These are phyloP conservation scores for Puya raimondii DNA, from an alignment of 176 grass and related monocot species.

Conservation along the genomic window DNA sequence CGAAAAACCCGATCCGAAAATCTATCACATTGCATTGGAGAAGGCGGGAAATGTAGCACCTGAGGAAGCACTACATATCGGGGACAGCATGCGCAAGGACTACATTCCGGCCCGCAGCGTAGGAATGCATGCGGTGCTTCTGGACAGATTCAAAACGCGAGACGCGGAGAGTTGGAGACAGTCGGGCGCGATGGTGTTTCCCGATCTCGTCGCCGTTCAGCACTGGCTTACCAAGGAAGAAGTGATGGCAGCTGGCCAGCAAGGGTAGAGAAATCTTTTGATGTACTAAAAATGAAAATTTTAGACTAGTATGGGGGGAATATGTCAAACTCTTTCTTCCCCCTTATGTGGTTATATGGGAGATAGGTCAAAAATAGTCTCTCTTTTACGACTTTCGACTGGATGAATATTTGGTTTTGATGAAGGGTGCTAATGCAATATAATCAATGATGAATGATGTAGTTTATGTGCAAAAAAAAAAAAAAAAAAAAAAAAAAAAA, in stretches of 20 bases:
- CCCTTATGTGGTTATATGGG: too few relatives aligned
- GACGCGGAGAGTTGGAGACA: slow-evolving; percentile 70
- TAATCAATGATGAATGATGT: too few relatives aligned
- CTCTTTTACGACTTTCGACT: neutral
- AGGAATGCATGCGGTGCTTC: slow-evolving; percentile 60
- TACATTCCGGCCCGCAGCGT: slow-evolving; percentile 52
- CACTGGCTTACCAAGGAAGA: slow-evolving; percentile 54
- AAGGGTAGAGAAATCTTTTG: slow-evolving; percentile 20
- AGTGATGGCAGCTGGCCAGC: slow-evolving; percentile 16
- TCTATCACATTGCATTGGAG: slow-evolving; percentile 76
- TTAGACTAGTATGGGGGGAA: neutral
- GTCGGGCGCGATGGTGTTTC: slow-evolving; percentile 53
- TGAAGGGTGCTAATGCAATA: too few relatives aligned
- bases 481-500: too few relatives aligned
- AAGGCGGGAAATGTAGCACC: slow-evolving; percentile 64
- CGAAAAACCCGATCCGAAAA: slow-evolving; percentile 76
- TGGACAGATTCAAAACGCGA: slow-evolving; percentile 74
- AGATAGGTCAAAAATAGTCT: too few relatives aligned
- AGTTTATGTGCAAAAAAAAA: too few relatives aligned
- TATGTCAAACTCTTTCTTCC: neutral
- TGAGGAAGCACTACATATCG: slow-evolving; percentile 61
- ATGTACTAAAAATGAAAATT: neutral
- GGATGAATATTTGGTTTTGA: neutral
- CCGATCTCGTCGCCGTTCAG: slow-evolving; percentile 45
- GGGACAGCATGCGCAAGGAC: slow-evolving; percentile 87